Conservation (phyloP, 2,329 filamentous ascomycete genomes). For the Fonsecaea pedrosoi region DNA sequence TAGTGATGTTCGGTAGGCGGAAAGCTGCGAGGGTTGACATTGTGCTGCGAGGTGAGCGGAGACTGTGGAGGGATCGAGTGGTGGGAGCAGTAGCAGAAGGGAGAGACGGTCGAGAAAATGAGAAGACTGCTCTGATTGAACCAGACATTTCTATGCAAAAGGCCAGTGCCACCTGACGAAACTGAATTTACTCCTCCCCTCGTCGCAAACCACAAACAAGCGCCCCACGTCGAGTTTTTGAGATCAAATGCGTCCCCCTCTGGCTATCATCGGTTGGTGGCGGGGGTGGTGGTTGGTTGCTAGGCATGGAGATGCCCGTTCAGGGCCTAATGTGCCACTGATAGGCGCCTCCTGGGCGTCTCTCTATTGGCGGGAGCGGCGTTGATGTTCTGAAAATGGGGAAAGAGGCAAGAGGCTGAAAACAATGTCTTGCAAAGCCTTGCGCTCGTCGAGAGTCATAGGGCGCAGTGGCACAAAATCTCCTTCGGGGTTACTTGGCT, state of each 20-base stretch:
- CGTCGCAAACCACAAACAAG: constrained; percentile 13
- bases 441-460: constrained; percentile 11
- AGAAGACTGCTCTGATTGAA: constrained; percentile 26
- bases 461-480: constrained; percentile 9
- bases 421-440: neutral
- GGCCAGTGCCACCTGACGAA: constrained; percentile 16
- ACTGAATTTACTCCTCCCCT: constrained; percentile 16
- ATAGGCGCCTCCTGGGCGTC: constrained; percentile 14
- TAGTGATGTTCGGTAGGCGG: constrained; percentile 83
- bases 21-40: constrained; percentile 76
- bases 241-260: constrained; percentile 8
- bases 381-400: neutral
- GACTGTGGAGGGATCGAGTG: constrained; percentile 22
- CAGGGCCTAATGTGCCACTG: neutral
- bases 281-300: constrained; percentile 6
- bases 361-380: constrained; percentile 13
- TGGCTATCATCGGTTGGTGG: constrained; percentile 27
- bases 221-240: constrained; percentile 27
- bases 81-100: constrained; percentile 23
- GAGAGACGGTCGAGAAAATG: constrained; percentile 22
- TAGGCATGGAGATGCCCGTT: constrained; percentile 31
- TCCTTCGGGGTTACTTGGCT: neutral
- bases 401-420: constrained; percentile 11
- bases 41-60: constrained; percentile 29
- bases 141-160: constrained; percentile 25